These are phyloP conservation scores for Allium cepa DNA, from an alignment of 106 monocot genomes.

Conservation along the genomic window DNA sequence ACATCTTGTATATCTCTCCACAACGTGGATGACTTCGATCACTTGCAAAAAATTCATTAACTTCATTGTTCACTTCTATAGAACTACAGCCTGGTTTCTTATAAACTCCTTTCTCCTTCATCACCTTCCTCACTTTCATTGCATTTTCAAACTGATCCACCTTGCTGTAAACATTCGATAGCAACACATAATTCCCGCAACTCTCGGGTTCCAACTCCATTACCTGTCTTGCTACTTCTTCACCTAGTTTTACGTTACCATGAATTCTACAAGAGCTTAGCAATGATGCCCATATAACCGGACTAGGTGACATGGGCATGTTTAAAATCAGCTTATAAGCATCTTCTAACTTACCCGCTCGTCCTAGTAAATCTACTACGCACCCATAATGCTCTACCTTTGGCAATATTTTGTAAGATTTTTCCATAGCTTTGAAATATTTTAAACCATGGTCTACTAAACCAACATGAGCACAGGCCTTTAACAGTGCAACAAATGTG, in stretches of 20 bases:
- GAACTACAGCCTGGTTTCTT: slow-evolving; percentile 54
- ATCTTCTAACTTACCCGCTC: slow-evolving; percentile 39
- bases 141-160: slow-evolving; percentile 37
- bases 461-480: slow-evolving; percentile 50
- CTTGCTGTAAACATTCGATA: slow-evolving; percentile 61
- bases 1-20: slow-evolving; percentile 32
- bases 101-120: slow-evolving; percentile 29
- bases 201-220: slow-evolving; percentile 45
- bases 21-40: slow-evolving; percentile 35
- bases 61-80: slow-evolving; percentile 48
- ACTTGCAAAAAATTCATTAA: slow-evolving; percentile 53
- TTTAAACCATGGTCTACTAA: slow-evolving; percentile 42
- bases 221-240: slow-evolving; percentile 37
- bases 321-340: slow-evolving; percentile 39
- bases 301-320: slow-evolving; percentile 53
- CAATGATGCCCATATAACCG: slow-evolving; percentile 52
- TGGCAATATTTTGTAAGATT: slow-evolving; percentile 27
- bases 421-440: slow-evolving; percentile 37
- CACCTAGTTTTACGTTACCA: slow-evolving; percentile 31
- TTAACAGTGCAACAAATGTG: slow-evolving; percentile 43
- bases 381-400: slow-evolving; percentile 63
- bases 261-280: slow-evolving; percentile 42
- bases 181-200: slow-evolving; percentile 49
- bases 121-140: slow-evolving; percentile 28
- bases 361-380: slow-evolving; percentile 71